Conservation (phyloP, 495 filamentous ascomycete species). For the Gamarada debralockiae region DNA sequence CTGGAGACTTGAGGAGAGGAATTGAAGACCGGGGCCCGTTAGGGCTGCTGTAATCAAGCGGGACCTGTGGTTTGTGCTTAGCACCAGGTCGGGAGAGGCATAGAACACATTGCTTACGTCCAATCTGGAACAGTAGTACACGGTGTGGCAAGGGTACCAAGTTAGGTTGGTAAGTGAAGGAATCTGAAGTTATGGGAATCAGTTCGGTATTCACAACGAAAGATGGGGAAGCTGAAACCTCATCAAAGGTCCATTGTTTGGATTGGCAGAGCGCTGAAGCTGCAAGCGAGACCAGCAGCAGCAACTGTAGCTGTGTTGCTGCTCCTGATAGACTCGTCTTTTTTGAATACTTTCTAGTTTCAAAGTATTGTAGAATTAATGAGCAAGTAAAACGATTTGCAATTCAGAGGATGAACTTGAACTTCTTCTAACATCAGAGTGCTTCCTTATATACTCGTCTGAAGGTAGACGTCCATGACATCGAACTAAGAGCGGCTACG, state of each 20-base stretch:
- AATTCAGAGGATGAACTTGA: too few species aligned
- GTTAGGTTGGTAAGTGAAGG: not conserved
- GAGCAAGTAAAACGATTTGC: too few species aligned
- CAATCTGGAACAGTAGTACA: slow-evolving; percentile 8
- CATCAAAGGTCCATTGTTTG: slow-evolving; percentile 7
- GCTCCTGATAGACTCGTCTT: too few species aligned
- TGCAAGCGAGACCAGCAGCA: too few species aligned
- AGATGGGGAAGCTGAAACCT: not conserved
- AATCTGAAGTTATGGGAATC: slow-evolving; percentile 1
- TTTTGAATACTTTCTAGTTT: too few species aligned
- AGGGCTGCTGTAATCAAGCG: slow-evolving; percentile 11
- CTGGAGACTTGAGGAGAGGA: slow-evolving; percentile 10
- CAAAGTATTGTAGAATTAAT: too few species aligned
- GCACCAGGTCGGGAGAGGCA: not conserved
- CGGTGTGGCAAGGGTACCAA: slow-evolving; percentile 10
- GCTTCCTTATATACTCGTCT: too few species aligned
- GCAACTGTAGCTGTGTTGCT: too few species aligned
- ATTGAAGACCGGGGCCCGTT: slow-evolving; percentile 1
- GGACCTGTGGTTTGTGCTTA: slow-evolving; percentile 9
- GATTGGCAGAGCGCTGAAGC: too few species aligned
- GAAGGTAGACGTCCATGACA: too few species aligned
- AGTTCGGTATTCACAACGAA: not conserved
- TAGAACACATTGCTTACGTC: not conserved
- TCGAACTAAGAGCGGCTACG: too few species aligned
- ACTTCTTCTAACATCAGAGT: too few species aligned